A percentile compares a stretch with the other conserved stretches of the same genome.
phyloP scores from a whole-genome alignment of 768 basidiomycete genomes.

The Naganishia vaughanmartiniae region DNA sequence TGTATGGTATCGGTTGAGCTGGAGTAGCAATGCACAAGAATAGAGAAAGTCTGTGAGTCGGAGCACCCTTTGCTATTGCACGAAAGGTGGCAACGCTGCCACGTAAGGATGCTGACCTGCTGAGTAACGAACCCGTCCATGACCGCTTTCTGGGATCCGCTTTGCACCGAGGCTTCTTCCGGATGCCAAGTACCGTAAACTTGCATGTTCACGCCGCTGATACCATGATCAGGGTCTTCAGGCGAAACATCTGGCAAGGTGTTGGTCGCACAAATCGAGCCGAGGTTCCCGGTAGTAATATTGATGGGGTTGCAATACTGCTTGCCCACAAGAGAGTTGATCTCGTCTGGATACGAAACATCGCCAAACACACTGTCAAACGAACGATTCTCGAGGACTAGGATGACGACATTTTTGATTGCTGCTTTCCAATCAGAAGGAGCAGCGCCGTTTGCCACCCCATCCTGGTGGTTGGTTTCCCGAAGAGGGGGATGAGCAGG shows the following conservation, averaged over 20 bases:
- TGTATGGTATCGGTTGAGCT: slow-evolving; percentile 22
- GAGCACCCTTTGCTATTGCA: no score
- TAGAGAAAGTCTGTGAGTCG: slow-evolving; percentile 2
- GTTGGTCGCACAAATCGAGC: slow-evolving; percentile 20
- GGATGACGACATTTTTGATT: slow-evolving; percentile 18
- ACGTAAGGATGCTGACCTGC: slow-evolving; percentile 1
- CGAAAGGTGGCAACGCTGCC: background rate
- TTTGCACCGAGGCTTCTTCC: slow-evolving; percentile 13
- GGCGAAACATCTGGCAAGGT: slow-evolving; percentile 19
- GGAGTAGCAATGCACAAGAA: background rate
- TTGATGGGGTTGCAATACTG: slow-evolving; percentile 27
- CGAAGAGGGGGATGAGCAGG: background rate
- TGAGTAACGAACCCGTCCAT: slow-evolving; percentile 24
- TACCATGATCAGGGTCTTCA: slow-evolving; percentile 23
- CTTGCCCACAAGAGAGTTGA: slow-evolving; percentile 20
- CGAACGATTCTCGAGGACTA: slow-evolving; percentile 19
- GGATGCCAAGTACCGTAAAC: slow-evolving; percentile 20
- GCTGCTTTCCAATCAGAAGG: slow-evolving; percentile 10
- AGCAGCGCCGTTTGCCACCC: background rate
- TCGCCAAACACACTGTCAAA: slow-evolving; percentile 24
- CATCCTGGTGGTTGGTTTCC: background rate
- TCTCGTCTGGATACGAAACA: slow-evolving; percentile 4
- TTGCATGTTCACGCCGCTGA: slow-evolving; percentile 26
- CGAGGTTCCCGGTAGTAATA: slow-evolving; percentile 18
- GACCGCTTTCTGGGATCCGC: slow-evolving; percentile 11